phyloP scores from a whole-genome alignment of 352 stramenopile species.

The Pythium phragmitis region DNA sequence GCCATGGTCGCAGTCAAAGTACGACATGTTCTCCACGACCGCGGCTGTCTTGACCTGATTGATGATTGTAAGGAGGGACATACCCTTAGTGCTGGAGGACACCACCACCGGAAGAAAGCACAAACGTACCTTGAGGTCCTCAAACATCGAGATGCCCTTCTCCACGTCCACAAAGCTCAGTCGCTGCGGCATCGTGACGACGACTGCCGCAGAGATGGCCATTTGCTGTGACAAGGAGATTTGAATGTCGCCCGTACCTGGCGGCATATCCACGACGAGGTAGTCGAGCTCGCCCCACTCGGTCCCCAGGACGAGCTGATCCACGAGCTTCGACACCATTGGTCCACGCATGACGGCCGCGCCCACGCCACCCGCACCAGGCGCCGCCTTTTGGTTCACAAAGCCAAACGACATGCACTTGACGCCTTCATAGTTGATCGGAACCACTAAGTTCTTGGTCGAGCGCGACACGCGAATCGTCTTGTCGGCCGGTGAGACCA shows the following conservation, averaged over 20 bases:
- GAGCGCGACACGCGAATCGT: conserved; percentile 69
- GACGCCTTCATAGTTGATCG: conserved; percentile 85
- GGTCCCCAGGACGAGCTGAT: conserved; percentile 95
- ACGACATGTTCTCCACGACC: conserved; percentile 99
- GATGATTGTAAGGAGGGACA: neutral
- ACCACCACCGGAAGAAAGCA: neutral
- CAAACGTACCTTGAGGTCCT: conserved; percentile 90
- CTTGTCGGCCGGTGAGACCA: conserved; percentile 82
- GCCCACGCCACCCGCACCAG: conserved; percentile 71
- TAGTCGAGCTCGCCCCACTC: conserved; percentile 99
- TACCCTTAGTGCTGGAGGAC: neutral
- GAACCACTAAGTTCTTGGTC: conserved; percentile 75
- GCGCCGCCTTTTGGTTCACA: conserved; percentile 83
- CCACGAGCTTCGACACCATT: conserved; percentile 97
- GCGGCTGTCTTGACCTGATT: conserved; percentile 95
- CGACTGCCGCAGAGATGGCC: conserved; percentile 96
- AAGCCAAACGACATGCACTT: conserved; percentile 94
- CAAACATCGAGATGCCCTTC: conserved; percentile 98
- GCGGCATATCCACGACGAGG: conserved; percentile 98
- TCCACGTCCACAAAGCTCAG: conserved; percentile 98
- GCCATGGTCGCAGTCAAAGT: conserved; percentile 90
- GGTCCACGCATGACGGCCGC: conserved; percentile 95
- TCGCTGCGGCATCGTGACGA: conserved; percentile 98
- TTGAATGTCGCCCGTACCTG: conserved; percentile 99
- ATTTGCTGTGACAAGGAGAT: conserved; percentile 98